Evolutionary conservation across 306 rosid genomes (phyloP).

Genomic region (Cicer cuneatum): DNA sequence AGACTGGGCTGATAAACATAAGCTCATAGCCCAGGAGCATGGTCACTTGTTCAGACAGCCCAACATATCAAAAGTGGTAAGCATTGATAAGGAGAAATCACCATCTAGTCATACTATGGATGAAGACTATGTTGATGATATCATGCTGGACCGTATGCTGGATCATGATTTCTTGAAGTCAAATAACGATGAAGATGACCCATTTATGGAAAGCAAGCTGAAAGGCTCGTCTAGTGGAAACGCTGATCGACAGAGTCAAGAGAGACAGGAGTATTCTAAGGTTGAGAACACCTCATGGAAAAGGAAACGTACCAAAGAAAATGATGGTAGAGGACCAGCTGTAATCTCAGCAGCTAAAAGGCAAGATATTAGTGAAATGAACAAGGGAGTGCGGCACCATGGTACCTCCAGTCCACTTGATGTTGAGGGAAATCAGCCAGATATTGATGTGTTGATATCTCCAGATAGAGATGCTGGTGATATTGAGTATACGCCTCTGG

Average conservation of each 20-base stretch:
- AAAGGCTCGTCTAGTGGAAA: slow-evolving; percentile 34
- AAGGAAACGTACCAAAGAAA: slow-evolving; percentile 45
- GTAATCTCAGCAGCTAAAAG: slow-evolving; percentile 44
- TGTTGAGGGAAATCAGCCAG: slow-evolving; percentile 38
- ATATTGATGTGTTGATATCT: slow-evolving; percentile 19
- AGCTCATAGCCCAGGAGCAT: slow-evolving; percentile 62
- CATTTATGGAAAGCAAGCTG: slow-evolving; percentile 32
- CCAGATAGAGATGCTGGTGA: slow-evolving; percentile 44
- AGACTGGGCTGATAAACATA: slow-evolving; percentile 64
- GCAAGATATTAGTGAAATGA: slow-evolving; percentile 37
- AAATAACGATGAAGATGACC: slow-evolving; percentile 46
- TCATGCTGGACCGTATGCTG: slow-evolving; percentile 40
- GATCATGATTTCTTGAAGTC: slow-evolving; percentile 41
- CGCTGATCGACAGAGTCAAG: slow-evolving; percentile 46
- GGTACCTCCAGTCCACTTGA: slow-evolving; percentile 40
- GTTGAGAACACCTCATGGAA: slow-evolving; percentile 49
- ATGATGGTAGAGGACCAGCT: slow-evolving; percentile 36
- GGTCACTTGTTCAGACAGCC: slow-evolving; percentile 52
- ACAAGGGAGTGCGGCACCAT: slow-evolving; percentile 36
- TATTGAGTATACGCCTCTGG: not conserved
- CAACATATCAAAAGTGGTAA: slow-evolving; percentile 39
- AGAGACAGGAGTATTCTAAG: slow-evolving; percentile 38
- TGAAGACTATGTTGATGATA: slow-evolving; percentile 38
- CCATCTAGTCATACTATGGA: slow-evolving; percentile 39
- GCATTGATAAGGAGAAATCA: slow-evolving; percentile 25